Evolutionary conservation across 148 eudicot species (phyloP).

Genomic region (Rhododendron henanense): DNA sequence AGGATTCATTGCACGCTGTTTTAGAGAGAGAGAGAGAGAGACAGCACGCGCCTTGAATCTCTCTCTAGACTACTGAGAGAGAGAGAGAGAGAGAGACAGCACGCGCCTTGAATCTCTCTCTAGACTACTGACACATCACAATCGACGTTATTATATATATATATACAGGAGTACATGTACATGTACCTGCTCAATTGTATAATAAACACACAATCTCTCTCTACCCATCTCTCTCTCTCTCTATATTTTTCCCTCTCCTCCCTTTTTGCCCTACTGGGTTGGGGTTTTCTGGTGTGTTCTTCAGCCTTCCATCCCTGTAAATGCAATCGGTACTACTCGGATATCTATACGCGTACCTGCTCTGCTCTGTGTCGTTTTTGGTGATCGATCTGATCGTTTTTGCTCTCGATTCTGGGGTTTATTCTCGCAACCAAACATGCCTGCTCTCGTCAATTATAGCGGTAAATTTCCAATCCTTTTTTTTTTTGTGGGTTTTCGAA

Average conservation of each 20-base stretch:
- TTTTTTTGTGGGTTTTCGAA: background rate
- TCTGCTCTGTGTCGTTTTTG: constrained; percentile 23
- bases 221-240: background rate
- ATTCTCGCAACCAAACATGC: constrained; percentile 38
- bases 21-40: background rate
- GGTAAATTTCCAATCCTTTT: constrained; percentile 43
- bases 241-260: background rate
- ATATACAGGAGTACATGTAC: background rate
- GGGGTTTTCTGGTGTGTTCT: constrained; percentile 14
- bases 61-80: background rate
- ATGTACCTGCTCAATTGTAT: background rate
- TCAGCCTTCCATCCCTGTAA: background rate
- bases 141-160: background rate
- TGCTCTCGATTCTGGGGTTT: constrained; percentile 20
- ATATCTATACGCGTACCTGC: constrained; percentile 5
- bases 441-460: constrained; percentile 68
- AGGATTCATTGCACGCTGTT: constrained; percentile 36
- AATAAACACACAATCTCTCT: background rate
- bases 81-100: background rate
- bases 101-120: constrained; percentile 14
- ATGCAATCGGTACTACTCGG: constrained; percentile 24
- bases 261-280: constrained; percentile 22
- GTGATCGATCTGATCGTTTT: constrained; percentile 29
- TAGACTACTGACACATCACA: background rate
- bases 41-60: background rate